phyloP scores from a whole-genome alignment of 768 basidiomycete species.

The Lepiota subincarnata region DNA sequence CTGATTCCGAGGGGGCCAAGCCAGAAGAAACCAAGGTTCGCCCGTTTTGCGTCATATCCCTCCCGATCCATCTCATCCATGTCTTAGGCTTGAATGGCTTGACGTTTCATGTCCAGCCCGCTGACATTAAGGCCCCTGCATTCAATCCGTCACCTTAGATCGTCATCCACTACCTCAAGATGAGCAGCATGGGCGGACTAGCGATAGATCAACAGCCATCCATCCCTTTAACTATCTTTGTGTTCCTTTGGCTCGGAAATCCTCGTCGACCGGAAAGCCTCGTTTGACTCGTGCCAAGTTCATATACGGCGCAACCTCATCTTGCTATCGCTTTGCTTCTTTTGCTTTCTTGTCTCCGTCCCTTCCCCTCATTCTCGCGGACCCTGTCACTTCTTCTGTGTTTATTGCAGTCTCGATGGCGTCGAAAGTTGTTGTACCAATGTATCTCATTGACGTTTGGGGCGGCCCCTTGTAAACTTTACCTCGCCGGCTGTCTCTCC shows the following conservation, averaged over 20 bases:
- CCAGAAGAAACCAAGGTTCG: conserved; percentile 13
- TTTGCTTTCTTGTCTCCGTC: conserved; percentile 8
- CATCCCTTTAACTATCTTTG: neutral
- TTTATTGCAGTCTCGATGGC: neutral
- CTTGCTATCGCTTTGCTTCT: conserved; percentile 10
- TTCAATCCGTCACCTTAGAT: neutral
- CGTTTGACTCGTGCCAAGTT: neutral
- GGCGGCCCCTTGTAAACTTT: neutral
- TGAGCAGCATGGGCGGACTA: neutral
- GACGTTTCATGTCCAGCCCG: conserved; percentile 3
- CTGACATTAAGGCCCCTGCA: neutral
- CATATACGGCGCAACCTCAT: neutral
- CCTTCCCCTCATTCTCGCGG: neutral
- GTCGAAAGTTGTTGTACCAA: conserved; percentile 4
- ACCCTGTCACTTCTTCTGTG: neutral
- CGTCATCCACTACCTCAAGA: neutral
- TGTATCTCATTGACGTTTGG: conserved; percentile 6
- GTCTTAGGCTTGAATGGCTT: conserved; percentile 2
- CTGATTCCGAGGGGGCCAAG: conserved; percentile 23
- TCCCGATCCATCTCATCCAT: neutral
- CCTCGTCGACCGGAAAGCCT: conserved; percentile 8
- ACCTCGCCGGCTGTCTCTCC: neutral
- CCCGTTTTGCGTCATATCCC: neutral
- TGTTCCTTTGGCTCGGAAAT: conserved; percentile 7
- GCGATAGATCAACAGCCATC: neutral